Evolutionary conservation across 1,139 yeast species (phyloP).

Genomic region (Fermentozyma sake): DNA sequence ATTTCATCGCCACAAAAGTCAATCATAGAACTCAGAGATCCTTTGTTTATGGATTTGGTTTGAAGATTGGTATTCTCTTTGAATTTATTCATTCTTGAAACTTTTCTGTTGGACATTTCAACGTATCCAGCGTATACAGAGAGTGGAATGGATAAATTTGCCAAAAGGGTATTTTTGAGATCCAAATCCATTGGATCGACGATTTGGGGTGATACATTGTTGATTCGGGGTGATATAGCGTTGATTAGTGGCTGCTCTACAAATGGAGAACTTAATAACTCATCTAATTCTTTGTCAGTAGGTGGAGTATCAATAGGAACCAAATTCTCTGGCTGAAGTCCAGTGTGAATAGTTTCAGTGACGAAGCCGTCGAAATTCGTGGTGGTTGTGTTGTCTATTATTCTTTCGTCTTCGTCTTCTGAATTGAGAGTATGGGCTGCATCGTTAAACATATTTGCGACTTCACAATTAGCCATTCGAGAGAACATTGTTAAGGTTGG

Average conservation of each 20-base stretch:
- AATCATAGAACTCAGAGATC: constrained; percentile 39
- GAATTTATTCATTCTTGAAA: constrained; percentile 29
- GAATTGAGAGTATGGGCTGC: constrained; percentile 37
- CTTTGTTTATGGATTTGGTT: constrained; percentile 30
- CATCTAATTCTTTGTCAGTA: constrained; percentile 23
- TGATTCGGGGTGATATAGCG: too few species aligned
- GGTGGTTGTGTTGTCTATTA: constrained; percentile 24
- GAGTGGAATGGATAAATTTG: constrained; percentile 21
- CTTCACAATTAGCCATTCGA: constrained; percentile 71
- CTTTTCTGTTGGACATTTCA: constrained; percentile 11
- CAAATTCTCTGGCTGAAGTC: constrained; percentile 6
- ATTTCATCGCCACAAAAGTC: constrained; percentile 49
- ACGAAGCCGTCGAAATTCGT: constrained; percentile 48
- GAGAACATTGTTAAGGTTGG: constrained; percentile 82
- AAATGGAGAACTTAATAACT: constrained; percentile 43
- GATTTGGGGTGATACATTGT: too few species aligned
- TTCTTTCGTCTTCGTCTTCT: constrained; percentile 29
- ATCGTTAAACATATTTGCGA: constrained; percentile 71
- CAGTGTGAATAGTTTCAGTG: constrained; percentile 42
- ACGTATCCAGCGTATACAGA: constrained; percentile 27
- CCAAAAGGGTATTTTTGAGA: constrained; percentile 21
- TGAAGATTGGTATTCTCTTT: constrained; percentile 32
- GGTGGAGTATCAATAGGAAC: constrained; percentile 26
- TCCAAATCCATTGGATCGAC: constrained; percentile 29
- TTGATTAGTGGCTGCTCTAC: constrained; percentile 38